Conservation (phyloP, 2,329 filamentous ascomycete genomes). For the Trichophyton equinum region DNA sequence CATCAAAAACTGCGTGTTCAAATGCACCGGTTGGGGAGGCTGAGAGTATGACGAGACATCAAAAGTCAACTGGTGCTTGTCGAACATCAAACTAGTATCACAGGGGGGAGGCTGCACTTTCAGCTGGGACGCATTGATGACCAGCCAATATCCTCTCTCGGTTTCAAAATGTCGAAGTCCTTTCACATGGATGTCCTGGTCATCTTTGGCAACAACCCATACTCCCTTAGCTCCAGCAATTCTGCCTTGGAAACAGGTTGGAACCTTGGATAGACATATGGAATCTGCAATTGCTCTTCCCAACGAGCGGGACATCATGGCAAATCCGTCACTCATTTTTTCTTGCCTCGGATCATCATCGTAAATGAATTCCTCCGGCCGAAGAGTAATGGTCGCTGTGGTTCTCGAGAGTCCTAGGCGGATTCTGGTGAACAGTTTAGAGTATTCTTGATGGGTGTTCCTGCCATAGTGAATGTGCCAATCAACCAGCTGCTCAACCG, state of each 20-base stretch:
- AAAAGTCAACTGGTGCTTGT: slow-evolving; percentile 41
- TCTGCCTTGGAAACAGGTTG: slow-evolving; percentile 44
- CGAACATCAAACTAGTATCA: slow-evolving; percentile 22
- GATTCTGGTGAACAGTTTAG: slow-evolving; percentile 36
- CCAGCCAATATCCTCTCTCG: slow-evolving; percentile 39
- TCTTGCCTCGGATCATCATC: slow-evolving; percentile 19
- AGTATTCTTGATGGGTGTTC: slow-evolving; percentile 28
- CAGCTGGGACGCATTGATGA: slow-evolving; percentile 44
- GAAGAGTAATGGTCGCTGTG: slow-evolving; percentile 26
- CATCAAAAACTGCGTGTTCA: slow-evolving; percentile 44
- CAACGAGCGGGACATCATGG: slow-evolving; percentile 41
- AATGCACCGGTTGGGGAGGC: slow-evolving; percentile 30
- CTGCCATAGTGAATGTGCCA: slow-evolving; percentile 33
- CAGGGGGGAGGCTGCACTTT: slow-evolving; percentile 40
- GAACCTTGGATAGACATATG: slow-evolving; percentile 29
- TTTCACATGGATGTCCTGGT: slow-evolving; percentile 6
- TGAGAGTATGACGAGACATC: slow-evolving; percentile 42
- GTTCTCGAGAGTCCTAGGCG: slow-evolving; percentile 35
- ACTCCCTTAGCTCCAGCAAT: slow-evolving; percentile 50
- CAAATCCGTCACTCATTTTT: slow-evolving; percentile 43
- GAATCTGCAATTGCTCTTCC: slow-evolving; percentile 36
- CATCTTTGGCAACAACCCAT: slow-evolving; percentile 43
- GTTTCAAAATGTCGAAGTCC: slow-evolving; percentile 2
- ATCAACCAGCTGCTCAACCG: slow-evolving; percentile 28
- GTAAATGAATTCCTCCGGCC: slow-evolving; percentile 26